Evolutionary conservation across 2,329 filamentous ascomycete species (phyloP).

Genomic region (Penicillium fuscoglaucum): DNA sequence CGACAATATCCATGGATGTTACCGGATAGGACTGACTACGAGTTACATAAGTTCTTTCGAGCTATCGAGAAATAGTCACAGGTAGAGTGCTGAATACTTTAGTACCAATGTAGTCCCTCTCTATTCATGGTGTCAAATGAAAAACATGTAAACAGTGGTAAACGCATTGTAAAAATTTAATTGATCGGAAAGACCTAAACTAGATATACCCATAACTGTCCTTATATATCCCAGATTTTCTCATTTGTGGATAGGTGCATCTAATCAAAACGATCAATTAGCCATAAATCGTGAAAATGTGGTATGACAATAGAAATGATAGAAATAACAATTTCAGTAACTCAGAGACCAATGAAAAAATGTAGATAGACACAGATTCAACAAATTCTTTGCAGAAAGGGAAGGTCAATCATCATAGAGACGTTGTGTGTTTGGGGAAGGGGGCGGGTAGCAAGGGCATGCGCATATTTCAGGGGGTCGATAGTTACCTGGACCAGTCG

Average conservation of each 20-base stretch:
- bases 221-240: not conserved
- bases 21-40: not conserved
- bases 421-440: not conserved
- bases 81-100: not conserved
- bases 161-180: not conserved
- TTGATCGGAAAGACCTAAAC: not conserved
- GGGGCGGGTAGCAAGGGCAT: not conserved
- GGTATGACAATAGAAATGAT: not conserved
- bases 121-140: no score
- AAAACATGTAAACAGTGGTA: not conserved
- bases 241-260: not conserved
- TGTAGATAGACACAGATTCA: conserved; percentile 19
- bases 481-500: conserved; percentile 10
- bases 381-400: conserved; percentile 21
- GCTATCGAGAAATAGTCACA: not conserved
- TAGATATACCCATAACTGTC: not conserved
- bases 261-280: conserved; percentile 2
- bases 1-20: not conserved
- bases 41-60: not conserved
- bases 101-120: not conserved
- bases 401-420: conserved; percentile 20
- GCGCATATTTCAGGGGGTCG: not conserved
- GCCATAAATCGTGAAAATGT: not conserved
- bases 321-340: not conserved
- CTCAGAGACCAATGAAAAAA: conserved; percentile 23